phyloP scores from a whole-genome alignment of 306 rosid species.

The Crataegus laevigata region DNA sequence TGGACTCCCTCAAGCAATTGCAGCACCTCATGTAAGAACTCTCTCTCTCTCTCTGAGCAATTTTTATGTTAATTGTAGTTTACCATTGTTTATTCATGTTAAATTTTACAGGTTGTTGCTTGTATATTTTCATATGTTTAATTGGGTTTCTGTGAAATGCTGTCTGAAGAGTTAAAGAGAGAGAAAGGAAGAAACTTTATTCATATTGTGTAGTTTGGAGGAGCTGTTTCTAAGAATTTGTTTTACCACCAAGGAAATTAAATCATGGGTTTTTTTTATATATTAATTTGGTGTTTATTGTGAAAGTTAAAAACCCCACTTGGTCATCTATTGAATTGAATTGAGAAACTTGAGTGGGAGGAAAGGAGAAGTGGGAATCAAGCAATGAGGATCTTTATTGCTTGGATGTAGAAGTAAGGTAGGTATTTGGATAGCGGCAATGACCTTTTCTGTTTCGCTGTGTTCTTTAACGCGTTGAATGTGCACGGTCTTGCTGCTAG shows the following conservation, averaged over 20 bases:
- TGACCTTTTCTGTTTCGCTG: neutral
- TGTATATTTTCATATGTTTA: neutral
- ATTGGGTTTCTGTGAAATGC: neutral
- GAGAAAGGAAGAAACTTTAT: neutral
- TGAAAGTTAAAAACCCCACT: neutral
- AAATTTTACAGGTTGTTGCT: neutral
- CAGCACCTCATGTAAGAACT: constrained; percentile 60
- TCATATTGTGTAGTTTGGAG: neutral
- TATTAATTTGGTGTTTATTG: neutral
- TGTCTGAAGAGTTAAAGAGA: neutral
- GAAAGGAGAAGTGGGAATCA: neutral
- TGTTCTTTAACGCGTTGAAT: neutral
- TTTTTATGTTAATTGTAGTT: neutral
- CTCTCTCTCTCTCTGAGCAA: neutral
- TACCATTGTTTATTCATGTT: neutral
- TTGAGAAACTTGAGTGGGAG: neutral
- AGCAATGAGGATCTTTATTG: too few species aligned
- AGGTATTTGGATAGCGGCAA: neutral
- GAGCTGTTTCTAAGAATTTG: neutral
- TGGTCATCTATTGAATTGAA: neutral
- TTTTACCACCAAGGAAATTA: neutral
- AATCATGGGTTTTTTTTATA: neutral
- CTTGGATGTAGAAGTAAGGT: neutral
- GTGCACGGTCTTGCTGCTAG: neutral
- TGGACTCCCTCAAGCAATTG: constrained; percentile 57